Evolutionary conservation across 768 basidiomycete species (phyloP).

Genomic region (Leccinellum luteum): DNA sequence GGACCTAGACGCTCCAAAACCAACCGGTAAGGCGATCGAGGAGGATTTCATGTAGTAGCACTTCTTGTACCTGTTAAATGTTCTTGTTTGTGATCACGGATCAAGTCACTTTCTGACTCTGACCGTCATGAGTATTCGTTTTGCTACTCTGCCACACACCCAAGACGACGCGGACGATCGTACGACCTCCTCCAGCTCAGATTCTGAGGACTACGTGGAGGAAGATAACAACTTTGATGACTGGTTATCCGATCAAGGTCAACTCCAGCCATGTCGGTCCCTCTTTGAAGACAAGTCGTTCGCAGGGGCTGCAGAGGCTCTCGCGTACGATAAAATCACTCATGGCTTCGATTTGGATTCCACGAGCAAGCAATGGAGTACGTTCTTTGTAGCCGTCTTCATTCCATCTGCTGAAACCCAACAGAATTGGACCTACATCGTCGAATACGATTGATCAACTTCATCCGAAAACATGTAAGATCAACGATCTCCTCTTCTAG

Average conservation of each 20-base stretch:
- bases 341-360: constrained; percentile 64
- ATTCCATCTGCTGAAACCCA: neutral
- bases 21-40: constrained; percentile 73
- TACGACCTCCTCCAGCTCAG: constrained; percentile 19
- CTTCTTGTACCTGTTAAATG: neutral
- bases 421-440: constrained; percentile 76
- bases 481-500: neutral
- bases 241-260: constrained; percentile 70
- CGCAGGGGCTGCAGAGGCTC: constrained; percentile 53
- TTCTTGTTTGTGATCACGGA: neutral
- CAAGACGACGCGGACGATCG: constrained; percentile 12
- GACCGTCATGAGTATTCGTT: constrained; percentile 31
- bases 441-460: constrained; percentile 82
- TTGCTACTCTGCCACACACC: constrained; percentile 10
- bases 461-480: constrained; percentile 71
- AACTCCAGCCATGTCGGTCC: constrained; percentile 56
- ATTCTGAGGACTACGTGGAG: constrained; percentile 26
- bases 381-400: constrained; percentile 19
- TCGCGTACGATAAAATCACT: constrained; percentile 56
- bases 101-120: neutral
- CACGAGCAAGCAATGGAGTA: constrained; percentile 53
- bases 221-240: constrained; percentile 75
- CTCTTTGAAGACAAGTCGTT: constrained; percentile 72
- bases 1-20: constrained; percentile 48
- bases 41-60: constrained; percentile 85